These are phyloP conservation scores for Scutellaria galericulata DNA, from an alignment of 257 asterid genomes.

Conservation along the genomic window DNA sequence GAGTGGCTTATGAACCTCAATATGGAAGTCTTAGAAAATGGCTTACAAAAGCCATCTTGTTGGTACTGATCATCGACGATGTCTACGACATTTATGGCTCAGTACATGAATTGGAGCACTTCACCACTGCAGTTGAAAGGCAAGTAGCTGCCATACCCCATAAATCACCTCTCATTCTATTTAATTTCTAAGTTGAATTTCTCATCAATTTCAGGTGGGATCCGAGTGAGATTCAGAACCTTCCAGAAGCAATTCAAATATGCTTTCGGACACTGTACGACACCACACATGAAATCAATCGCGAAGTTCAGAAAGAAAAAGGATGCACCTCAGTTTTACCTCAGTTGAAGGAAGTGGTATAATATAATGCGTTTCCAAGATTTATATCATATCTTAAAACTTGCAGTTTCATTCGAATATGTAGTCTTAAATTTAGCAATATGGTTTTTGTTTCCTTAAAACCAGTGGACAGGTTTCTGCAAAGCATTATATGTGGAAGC, in stretches of 20 bases:
- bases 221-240: slow-evolving; percentile 41
- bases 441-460: no score
- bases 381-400: no score
- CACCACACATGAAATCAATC: slow-evolving; percentile 50
- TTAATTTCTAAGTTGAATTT: background rate
- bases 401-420: no score
- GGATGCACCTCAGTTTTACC: slow-evolving; percentile 52
- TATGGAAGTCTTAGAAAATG: slow-evolving; percentile 55
- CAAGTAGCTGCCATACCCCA: background rate
- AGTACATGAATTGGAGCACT: slow-evolving; percentile 44
- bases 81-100: slow-evolving; percentile 67
- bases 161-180: background rate
- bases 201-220: slow-evolving; percentile 55
- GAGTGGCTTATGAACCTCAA: slow-evolving; percentile 55
- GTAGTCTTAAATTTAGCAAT: no score
- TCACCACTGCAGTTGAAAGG: slow-evolving; percentile 58
- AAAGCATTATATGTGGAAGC: slow-evolving; percentile 60
- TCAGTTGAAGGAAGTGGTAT: slow-evolving; percentile 53
- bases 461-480: slow-evolving; percentile 65
- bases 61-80: slow-evolving; percentile 59
- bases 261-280: slow-evolving; percentile 51
- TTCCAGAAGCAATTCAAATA: slow-evolving; percentile 55
- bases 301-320: slow-evolving; percentile 45
- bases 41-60: slow-evolving; percentile 53
- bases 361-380: background rate